Base-by-base conservation (phyloP, 345 rosid genomes). In the Citrus hindsii region DNA sequence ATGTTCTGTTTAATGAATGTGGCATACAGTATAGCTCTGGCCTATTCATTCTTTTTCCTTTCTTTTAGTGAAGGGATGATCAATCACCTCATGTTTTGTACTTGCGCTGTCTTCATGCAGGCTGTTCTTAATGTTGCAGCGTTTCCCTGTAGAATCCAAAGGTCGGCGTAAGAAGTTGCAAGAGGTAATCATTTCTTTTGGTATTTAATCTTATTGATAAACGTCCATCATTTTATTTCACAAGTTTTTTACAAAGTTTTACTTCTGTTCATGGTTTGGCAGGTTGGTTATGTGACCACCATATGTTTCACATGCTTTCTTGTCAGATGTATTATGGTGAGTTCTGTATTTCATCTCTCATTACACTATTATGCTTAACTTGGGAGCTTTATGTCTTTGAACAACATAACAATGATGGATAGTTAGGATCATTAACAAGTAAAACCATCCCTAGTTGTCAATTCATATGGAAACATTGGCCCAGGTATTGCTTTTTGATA, bases 281-380 rank as follows among this genome's bases (percentile, higher is more conserved):
- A 94, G 98, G 98, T 94, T 85, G 98, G 98, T 67, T 95, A 92
- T 72, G 98, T 93, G 79, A 93, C 98, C 62, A 89, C 98, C 59
- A 92, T 95, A 64, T 95, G 98, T 75, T 95, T 92, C 87, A 78
- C 89, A 46, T 93, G 98, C 87, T 95, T 95, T 89, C 94, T 95
- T 61, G 77, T 93, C 85, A 79, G 98, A 85, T 92, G 95, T 82
- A 83, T 92, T 81, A 91, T 95, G 98, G 98, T 95, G 87, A 89
- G 90, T 81, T 40, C 72, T 24, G 16, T 53, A 12, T 37, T 68
- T 67, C 19, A 66, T 27, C 19, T 27, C 74, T 51, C 58, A 28
- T 62, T 76, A 35, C 69, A 75, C 51, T 53, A n/a, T 35, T 12
- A 27, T 38, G 27, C 62, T 46, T 28, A 18, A 60, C 55, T 9